Evolutionary conservation across 2,329 filamentous ascomycete species (phyloP), one percentile per base, ranked within the genome.

Genomic region (Pseudogymnoascus sp.): DNA sequence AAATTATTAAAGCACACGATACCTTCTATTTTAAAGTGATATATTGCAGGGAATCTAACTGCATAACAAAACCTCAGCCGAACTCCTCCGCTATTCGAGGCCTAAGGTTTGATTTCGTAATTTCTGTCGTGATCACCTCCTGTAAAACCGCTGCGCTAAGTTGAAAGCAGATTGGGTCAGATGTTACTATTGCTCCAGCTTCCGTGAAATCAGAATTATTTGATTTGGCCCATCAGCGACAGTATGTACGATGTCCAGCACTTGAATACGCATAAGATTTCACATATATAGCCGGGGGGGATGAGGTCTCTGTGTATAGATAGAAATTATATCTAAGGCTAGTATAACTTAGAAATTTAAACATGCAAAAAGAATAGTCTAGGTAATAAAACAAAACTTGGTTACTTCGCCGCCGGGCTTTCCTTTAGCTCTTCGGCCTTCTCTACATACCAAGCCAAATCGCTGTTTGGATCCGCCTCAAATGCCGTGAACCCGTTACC

Each of bases 401-500:
- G 5, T n/a, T 55, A 55, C 29, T 55, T 55, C 45, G 5, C 4
- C 33, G 2, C 2, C 21, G 45, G 12, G 13, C n/a, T 33, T 18
- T 5, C 45, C 18, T 33, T 55, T 18, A 55, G 27, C 29, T 55
- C 45, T 18, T 55, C 45, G 15, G 37, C 40, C 39, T 61, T 62
- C 35, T 61, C 58, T 18, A 64, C 36, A 39, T 72, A 71, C 68
- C 69, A 72, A 21, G 68, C 64, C 65, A 72, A 60, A 65, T 71
- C 69, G 64, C 59, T 66, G 25, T 64, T 61, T 29, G 66, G 65
- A 13, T 70, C 64, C 45, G 67, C 59, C 65, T 71, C 70, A 59
- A 68, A 70, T 58, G 64, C 66, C 36, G 45, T 77, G 64, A 77
- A 76, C 1, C 79, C 78, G 68, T 80, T 80, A 0, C 78, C 79